Evolutionary conservation across 768 basidiomycete genomes (phyloP).

Genomic region (Suillus tomentosus): DNA sequence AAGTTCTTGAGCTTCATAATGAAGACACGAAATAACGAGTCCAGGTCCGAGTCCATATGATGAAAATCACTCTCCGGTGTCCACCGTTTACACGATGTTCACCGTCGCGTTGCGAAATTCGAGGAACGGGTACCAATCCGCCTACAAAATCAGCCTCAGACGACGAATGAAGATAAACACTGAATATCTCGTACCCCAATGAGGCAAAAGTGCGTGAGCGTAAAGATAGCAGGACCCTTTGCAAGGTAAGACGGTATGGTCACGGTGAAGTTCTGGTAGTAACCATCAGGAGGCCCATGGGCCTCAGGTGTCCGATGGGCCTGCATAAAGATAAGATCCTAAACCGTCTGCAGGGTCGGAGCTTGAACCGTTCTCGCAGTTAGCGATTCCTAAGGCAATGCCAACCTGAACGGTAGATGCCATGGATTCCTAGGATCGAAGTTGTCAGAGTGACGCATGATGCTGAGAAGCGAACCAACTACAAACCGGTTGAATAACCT

Average conservation of each 20-base stretch:
- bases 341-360: conserved; percentile 24
- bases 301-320: conserved; percentile 29
- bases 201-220: conserved; percentile 32
- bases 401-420: conserved; percentile 29
- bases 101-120: conserved; percentile 30
- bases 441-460: neutral
- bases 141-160: conserved; percentile 17
- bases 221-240: conserved; percentile 29
- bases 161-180: neutral
- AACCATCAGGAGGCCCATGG: conserved; percentile 19
- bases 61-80: no score
- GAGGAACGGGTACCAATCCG: conserved; percentile 27
- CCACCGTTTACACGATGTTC: conserved; percentile 20
- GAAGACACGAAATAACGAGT: neutral
- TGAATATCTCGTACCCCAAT: conserved; percentile 20
- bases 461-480: neutral
- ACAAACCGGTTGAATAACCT: conserved; percentile 27
- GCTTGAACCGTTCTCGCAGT: conserved; percentile 24
- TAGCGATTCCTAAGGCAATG: conserved; percentile 29
- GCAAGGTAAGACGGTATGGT: conserved; percentile 13
- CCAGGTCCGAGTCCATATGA: neutral
- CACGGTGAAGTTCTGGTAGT: conserved; percentile 33
- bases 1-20: neutral
- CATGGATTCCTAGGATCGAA: conserved; percentile 20
- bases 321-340: conserved; percentile 31